A percentile compares a stretch with the other conserved stretches of the same genome.
Evolutionary conservation across 768 basidiomycete genomes (phyloP).

Genomic region (Postia placenta): DNA sequence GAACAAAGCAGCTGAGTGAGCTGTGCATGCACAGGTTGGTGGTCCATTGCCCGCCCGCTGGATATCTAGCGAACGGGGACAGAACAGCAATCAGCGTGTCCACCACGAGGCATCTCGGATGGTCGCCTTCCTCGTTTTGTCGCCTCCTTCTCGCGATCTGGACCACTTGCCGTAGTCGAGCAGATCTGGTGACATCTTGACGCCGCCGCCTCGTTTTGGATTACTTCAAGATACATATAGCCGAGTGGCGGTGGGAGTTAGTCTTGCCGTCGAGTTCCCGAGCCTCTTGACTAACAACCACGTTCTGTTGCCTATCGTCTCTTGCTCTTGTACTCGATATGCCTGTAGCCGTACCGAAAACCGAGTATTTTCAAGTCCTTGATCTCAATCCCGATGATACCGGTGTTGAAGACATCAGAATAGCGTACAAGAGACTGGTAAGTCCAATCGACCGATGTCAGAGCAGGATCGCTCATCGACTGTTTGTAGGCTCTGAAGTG

Average conservation of each 20-base stretch:
- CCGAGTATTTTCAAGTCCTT: conserved; percentile 35
- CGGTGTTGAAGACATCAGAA: conserved; percentile 45
- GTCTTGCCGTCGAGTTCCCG: neutral
- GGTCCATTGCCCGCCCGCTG: neutral
- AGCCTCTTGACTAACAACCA: neutral
- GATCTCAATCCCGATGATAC: conserved; percentile 39
- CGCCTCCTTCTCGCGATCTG: neutral
- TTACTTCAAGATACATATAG: conserved; percentile 5
- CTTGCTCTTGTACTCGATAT: conserved; percentile 9
- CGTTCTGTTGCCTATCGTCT: conserved; percentile 2
- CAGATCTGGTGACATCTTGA: conserved; percentile 3
- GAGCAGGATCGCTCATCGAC: conserved; percentile 15
- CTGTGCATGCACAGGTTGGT: neutral
- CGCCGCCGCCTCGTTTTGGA: conserved; percentile 6
- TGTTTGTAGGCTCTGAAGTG: conserved; percentile 48
- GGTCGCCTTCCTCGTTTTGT: neutral
- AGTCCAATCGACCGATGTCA: conserved; percentile 19
- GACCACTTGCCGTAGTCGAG: neutral
- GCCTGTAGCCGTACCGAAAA: conserved; percentile 15
- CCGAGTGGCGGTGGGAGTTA: neutral
- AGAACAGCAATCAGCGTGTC: conserved; percentile 2
- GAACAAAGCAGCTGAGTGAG: too few species aligned
- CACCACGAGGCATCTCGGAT: conserved; percentile 1
- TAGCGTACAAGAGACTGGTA: conserved; percentile 61
- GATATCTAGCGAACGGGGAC: neutral